Percentiles rank a stretch among this genome's conserved stretches.
phyloP scores from a whole-genome alignment of 2,329 filamentous ascomycete species.

The Venturia aucupariae region DNA sequence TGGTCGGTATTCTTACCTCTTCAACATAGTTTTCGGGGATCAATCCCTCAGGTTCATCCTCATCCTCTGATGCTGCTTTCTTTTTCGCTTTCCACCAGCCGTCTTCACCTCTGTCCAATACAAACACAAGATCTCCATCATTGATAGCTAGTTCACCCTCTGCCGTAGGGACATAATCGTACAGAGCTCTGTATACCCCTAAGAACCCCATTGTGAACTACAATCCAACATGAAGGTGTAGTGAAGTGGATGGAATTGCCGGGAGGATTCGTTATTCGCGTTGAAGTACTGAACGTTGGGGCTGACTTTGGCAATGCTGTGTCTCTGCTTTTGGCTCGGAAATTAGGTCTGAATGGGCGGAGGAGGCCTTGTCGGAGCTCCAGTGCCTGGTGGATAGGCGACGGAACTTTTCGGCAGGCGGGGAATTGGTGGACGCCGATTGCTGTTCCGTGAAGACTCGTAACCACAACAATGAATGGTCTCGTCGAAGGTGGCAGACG shows the following conservation, averaged over 20 bases:
- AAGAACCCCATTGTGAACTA: conserved; percentile 72
- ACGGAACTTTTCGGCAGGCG: neutral
- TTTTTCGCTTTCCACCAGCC: conserved; percentile 98
- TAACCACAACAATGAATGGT: neutral
- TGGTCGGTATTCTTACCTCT: conserved; percentile 52
- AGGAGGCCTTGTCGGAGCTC: neutral
- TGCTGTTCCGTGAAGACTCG: neutral
- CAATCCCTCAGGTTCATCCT: conserved; percentile 82
- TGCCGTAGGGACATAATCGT: conserved; percentile 83
- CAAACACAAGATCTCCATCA: conserved; percentile 82
- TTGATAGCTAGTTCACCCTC: conserved; percentile 75
- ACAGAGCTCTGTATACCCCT: conserved; percentile 81
- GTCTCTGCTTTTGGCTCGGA: neutral
- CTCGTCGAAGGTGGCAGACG: neutral
- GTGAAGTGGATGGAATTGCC: neutral
- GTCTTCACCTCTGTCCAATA: conserved; percentile 66
- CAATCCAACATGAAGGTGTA: neutral
- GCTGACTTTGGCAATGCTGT: neutral
- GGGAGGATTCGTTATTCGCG: neutral
- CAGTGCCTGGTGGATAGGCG: neutral
- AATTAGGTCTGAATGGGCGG: neutral
- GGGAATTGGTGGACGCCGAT: neutral
- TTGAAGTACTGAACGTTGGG: neutral
- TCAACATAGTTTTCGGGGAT: conserved; percentile 94
- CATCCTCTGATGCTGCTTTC: conserved; percentile 65